Evolutionary conservation across 2,329 filamentous ascomycete species (phyloP).

Genomic region (Fusarium guadeloupense): DNA sequence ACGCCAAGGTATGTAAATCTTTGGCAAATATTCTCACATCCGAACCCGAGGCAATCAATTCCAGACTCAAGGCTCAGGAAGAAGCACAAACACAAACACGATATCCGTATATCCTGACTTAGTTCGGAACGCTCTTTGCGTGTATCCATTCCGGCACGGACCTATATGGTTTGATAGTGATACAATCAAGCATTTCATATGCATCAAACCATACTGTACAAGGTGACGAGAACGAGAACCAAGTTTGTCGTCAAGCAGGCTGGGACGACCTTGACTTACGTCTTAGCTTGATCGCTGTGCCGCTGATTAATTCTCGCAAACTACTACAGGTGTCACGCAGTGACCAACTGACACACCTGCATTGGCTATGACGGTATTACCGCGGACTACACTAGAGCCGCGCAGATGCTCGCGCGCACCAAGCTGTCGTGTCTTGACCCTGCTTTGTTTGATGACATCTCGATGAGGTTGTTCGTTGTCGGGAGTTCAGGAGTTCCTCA

Average conservation of each 20-base stretch:
- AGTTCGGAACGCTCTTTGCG: too few species aligned
- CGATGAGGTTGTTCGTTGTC: slow-evolving; percentile 23
- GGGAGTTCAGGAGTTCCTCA: slow-evolving; percentile 1
- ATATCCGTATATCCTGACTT: too few species aligned
- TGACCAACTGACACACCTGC: slow-evolving; percentile 16
- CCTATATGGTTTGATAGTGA: too few species aligned
- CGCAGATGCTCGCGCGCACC: slow-evolving; percentile 10
- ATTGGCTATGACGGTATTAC: slow-evolving; percentile 9
- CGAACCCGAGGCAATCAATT: slow-evolving; percentile 7
- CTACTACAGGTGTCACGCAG: neutral
- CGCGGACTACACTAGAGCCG: slow-evolving; percentile 9
- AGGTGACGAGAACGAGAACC: slow-evolving; percentile 21
- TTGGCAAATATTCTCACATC: slow-evolving; percentile 20
- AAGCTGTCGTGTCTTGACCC: slow-evolving; percentile 11
- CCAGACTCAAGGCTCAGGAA: slow-evolving; percentile 38
- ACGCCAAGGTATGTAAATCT: slow-evolving; percentile 18
- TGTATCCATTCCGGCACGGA: too few species aligned
- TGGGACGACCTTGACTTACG: slow-evolving; percentile 4
- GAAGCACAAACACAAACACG: slow-evolving; percentile 12
- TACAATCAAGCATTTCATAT: slow-evolving; percentile 6
- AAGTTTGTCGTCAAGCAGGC: slow-evolving; percentile 11
- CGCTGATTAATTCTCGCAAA: slow-evolving; percentile 5
- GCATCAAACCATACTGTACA: slow-evolving; percentile 11
- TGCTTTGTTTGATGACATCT: slow-evolving; percentile 20
- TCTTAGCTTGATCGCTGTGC: neutral